These are phyloP conservation scores for Ascoidea tarda DNA, from an alignment of 805 yeast genomes.

Conservation along the genomic window DNA sequence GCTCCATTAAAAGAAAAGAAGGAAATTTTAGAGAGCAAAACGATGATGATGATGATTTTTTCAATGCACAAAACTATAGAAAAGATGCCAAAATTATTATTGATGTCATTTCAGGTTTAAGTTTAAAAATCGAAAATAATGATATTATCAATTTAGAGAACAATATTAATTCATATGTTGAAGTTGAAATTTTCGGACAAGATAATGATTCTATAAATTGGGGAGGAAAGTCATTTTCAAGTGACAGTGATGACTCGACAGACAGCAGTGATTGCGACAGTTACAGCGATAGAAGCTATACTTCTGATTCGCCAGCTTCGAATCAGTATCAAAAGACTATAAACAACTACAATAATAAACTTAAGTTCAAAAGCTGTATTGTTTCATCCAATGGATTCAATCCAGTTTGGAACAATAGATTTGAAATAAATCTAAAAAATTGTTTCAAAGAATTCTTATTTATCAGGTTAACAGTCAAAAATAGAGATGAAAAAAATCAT, in stretches of 20 bases:
- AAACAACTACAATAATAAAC: conserved; percentile 12
- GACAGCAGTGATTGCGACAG: conserved; percentile 24
- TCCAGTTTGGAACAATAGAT: conserved; percentile 62
- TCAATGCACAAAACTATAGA: conserved; percentile 7
- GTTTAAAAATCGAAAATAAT: conserved; percentile 3
- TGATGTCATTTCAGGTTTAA: conserved; percentile 11
- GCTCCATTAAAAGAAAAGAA: conserved; percentile 8
- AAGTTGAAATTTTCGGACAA: background rate
- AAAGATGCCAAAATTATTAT: conserved; percentile 12
- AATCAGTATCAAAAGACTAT: too few relatives aligned
- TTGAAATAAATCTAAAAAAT: conserved; percentile 26
- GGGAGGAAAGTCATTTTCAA: background rate
- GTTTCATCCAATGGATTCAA: conserved; percentile 62
- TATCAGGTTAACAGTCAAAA: conserved; percentile 35
- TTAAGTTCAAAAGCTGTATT: conserved; percentile 13
- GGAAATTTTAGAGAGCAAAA: conserved; percentile 2
- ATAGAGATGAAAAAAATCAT: conserved; percentile 18
- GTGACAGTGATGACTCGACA: conserved; percentile 52
- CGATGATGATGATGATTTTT: conserved; percentile 5
- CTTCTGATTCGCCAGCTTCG: too few relatives aligned
- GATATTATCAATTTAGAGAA: conserved; percentile 2
- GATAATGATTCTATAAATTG: background rate
- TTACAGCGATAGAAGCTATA: conserved; percentile 9
- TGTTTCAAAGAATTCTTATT: conserved; percentile 36
- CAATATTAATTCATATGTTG: conserved; percentile 11